Evolutionary conservation across 1,284 basidiomycete species (phyloP), one percentile per base, ranked within the genome.

Genomic region (Ganoderma meredithae): DNA sequence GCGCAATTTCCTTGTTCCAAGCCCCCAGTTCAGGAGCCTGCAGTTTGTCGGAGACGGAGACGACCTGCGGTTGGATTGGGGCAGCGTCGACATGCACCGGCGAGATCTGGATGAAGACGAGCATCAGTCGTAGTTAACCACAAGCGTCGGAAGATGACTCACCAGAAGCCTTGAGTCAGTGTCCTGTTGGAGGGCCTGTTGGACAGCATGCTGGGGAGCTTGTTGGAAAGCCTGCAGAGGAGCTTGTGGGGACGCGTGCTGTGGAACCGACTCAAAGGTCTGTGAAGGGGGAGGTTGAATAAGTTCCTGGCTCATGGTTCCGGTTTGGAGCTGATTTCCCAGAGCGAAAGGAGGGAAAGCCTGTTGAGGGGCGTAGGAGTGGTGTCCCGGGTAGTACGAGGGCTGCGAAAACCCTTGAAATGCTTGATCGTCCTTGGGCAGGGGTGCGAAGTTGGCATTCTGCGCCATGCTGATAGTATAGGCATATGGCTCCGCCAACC

Each of bases 11-110:
- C 10, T 33, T 39, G 19, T 58, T 5, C 55, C 55, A 58, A 8
- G 31, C 15, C 74, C 71, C 43, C 17, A 69, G 2, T 19, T 53
- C 65, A 59, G 55, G 2, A 22, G 15, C 12, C 9, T 36, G n/a
- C 7, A 9, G 9, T 1, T 17, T 9, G 17, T 33, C 15, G 33
- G 39, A 39, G 17, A 22, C 2, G 33, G 53, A 10, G 27, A 33
- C 31, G 55, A 6, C 9, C 19, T 22, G 19, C 19, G 55, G 31
- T 17, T 33, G 33, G 33, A 33, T 9, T 19, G n/a, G 33, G 7
- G 33, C 15, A 2, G 55, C 19, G 33, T 15, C 52, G 25, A 31
- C 15, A 25, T 31, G 55, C 55, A 8, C 55, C 22, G n/a, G 55
- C 31, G 33, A 4, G 55, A 19, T 8, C 55, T 58, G 12, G 25